Evolutionary conservation across 2,329 filamentous ascomycete species (phyloP).

Genomic region (Paraphaeosphaeria minitans): DNA sequence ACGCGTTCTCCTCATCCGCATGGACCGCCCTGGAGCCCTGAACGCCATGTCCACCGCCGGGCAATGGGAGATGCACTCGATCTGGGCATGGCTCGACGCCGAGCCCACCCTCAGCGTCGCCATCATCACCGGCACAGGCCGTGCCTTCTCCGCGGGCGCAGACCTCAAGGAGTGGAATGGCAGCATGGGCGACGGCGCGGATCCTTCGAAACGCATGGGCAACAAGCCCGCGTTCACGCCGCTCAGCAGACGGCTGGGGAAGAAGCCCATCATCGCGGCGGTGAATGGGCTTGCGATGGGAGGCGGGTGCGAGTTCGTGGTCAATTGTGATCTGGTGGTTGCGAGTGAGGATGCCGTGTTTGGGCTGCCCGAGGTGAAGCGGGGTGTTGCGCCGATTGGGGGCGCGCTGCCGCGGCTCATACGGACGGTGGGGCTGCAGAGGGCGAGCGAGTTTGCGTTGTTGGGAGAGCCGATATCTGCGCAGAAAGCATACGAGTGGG

Average conservation of each 20-base stretch:
- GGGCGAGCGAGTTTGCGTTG: slow-evolving; percentile 33
- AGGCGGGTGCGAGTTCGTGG: slow-evolving; percentile 31
- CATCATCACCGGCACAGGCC: slow-evolving; percentile 53
- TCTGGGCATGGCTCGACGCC: slow-evolving; percentile 57
- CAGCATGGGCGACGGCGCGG: slow-evolving; percentile 22
- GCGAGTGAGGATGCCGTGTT: slow-evolving; percentile 29
- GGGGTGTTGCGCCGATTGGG: slow-evolving; percentile 30
- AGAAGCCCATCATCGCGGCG: slow-evolving; percentile 63
- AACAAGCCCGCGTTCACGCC: slow-evolving; percentile 55
- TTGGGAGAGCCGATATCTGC: slow-evolving; percentile 28
- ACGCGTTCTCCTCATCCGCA: slow-evolving; percentile 54
- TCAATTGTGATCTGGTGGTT: slow-evolving; percentile 36
- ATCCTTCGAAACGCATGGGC: slow-evolving; percentile 21
- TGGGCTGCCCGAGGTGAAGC: slow-evolving; percentile 34
- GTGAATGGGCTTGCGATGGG: slow-evolving; percentile 53
- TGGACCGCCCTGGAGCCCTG: slow-evolving; percentile 51
- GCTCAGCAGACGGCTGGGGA: slow-evolving; percentile 58
- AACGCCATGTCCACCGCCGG: slow-evolving; percentile 43
- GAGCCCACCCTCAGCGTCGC: slow-evolving; percentile 51
- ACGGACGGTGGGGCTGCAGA: slow-evolving; percentile 31
- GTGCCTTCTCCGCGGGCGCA: slow-evolving; percentile 58
- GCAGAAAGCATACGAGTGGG: slow-evolving; percentile 28
- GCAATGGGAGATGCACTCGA: slow-evolving; percentile 52
- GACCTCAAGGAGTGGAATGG: slow-evolving; percentile 52
- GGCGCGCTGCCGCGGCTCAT: slow-evolving; percentile 34